Base-by-base conservation (phyloP, 1,284 basidiomycete genomes). In the Ganoderma meredithae region DNA sequence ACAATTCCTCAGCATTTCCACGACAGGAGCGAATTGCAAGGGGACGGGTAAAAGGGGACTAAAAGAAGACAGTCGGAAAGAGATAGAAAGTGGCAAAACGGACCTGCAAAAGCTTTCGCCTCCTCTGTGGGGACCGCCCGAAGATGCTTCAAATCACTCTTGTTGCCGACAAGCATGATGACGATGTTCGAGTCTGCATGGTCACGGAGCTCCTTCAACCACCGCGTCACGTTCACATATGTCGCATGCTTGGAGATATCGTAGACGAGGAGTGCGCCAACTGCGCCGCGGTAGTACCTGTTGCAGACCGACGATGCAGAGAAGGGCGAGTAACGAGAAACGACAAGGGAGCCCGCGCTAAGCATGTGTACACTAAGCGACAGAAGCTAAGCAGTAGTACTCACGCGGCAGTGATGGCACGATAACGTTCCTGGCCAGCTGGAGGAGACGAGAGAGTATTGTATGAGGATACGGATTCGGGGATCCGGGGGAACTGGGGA, bases 361-460 rank as follows among this genome's bases (percentile, higher is more conserved):
- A 53, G 41, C 33, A 40, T 1, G 13, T 40, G n/a, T 41, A 36
- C 25, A 39, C 7, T 58, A 61, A 43, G 49, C 59, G 59, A 55
- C 27, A 15, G 39, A 25, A 66, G 36, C n/a, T 13, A 56, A 31
- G 27, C 27, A 7, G 17, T 25, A n/a, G 33, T 8, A 85, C 92
- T 82, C 67, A 95, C 93, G 95, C 95, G 76, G 97, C 97, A 63
- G 97, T 99, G 82, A 99, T 99, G 69, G 98, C 97, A 71, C 97
- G 92, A 85, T 99, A 99, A 76, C 97, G 94, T 83, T 99, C 97
- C 83, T 99, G 97, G 52, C 98, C 97, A 78, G 98, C 97, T 95
- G 77, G 19, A 69, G 27, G 17, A 27, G 12, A 5, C 31, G 15
- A 13, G 58, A 40, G 13, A 7, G 22, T 7, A 22, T 17, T 22